Conservation (phyloP, 176 grass and related monocot genomes). For the Canna indica region DNA sequence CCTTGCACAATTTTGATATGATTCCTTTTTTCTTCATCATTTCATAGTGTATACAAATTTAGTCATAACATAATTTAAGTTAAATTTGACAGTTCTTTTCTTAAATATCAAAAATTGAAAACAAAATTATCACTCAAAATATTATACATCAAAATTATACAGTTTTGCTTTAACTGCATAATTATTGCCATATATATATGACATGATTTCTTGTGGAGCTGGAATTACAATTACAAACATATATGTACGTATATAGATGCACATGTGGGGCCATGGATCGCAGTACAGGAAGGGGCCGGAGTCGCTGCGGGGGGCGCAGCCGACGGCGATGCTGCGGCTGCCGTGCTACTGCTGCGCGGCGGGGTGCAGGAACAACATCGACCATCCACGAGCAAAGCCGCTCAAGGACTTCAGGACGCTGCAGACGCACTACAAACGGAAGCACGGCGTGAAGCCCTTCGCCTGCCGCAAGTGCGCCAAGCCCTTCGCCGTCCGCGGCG, state of each 20-base stretch:
- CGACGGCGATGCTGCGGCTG: conserved; percentile 71
- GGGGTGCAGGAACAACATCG: conserved; percentile 65
- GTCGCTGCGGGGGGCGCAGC: conserved; percentile 57
- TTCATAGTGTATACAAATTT: no score
- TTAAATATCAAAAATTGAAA: no score
- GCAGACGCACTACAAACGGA: conserved; percentile 69
- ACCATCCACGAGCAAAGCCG: conserved; percentile 50
- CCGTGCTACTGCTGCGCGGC: conserved; percentile 76
- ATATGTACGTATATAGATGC: conserved; percentile 44
- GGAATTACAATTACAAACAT: no score
- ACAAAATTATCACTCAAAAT: no score
- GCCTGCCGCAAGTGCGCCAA: conserved; percentile 80
- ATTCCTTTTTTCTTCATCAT: no score
- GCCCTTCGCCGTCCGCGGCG: conserved; percentile 69
- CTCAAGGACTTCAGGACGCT: conserved; percentile 80
- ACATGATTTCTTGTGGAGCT: no score
- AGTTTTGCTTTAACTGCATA: no score
- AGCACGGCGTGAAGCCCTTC: conserved; percentile 82
- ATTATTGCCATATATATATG: no score
- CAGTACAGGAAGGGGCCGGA: conserved; percentile 72
- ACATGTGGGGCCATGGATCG: conserved; percentile 76
- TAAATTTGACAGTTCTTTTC: no score
- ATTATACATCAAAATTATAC: no score
- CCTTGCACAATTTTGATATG: no score
- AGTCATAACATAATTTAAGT: no score